phyloP scores from a whole-genome alignment of 169 alveolate genomes.

The Cryptosporidium baileyi region DNA sequence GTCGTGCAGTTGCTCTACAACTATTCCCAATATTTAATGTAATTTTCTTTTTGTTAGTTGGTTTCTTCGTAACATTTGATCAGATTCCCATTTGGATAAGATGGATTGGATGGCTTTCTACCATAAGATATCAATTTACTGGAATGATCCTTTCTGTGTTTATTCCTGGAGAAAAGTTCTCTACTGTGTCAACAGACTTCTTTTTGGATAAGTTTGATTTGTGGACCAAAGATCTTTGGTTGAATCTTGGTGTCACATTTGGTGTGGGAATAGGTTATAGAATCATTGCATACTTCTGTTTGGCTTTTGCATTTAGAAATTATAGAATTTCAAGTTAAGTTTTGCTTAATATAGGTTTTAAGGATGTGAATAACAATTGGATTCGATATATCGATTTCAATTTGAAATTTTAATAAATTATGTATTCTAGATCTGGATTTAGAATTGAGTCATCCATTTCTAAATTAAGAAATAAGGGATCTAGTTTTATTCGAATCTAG shows the following conservation, averaged over 20 bases:
- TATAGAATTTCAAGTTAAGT: conserved; percentile 19
- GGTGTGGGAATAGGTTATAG: conserved; percentile 25
- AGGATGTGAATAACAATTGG: too few species aligned
- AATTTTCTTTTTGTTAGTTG: conserved; percentile 73
- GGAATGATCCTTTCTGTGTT: conserved; percentile 55
- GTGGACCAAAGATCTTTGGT: conserved; percentile 38
- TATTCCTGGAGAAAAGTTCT: conserved; percentile 57
- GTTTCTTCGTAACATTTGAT: conserved; percentile 78
- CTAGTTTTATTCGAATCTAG: too few species aligned
- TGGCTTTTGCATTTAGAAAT: conserved; percentile 44
- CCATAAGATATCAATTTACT: conserved; percentile 77
- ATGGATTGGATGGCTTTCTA: conserved; percentile 76
- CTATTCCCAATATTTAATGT: conserved; percentile 31
- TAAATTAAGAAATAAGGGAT: too few species aligned
- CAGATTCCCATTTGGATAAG: conserved; percentile 78
- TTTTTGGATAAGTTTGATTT: conserved; percentile 5
- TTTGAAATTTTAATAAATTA: too few species aligned
- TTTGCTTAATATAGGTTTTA: too few species aligned
- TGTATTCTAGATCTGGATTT: too few species aligned
- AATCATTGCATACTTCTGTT: conserved; percentile 34
- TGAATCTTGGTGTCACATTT: background rate
- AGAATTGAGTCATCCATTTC: too few species aligned
- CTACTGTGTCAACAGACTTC: conserved; percentile 34
- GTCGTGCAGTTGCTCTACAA: background rate
- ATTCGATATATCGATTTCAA: too few species aligned